phyloP scores from a whole-genome alignment of 257 asterid genomes.

The Penstemon barbatus region DNA sequence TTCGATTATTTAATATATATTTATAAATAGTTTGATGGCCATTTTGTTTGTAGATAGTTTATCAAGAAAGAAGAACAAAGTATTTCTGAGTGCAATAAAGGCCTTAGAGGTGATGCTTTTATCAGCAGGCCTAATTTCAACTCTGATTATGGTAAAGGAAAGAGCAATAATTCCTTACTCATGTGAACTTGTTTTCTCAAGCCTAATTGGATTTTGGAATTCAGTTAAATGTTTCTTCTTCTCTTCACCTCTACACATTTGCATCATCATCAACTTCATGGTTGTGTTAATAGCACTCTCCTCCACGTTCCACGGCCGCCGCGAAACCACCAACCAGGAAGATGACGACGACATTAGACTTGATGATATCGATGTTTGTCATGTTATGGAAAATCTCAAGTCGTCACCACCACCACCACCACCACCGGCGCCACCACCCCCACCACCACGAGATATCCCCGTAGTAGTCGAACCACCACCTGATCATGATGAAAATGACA shows the following conservation, averaged over 20 bases:
- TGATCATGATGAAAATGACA: slow-evolving; percentile 28
- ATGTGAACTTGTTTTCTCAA: slow-evolving; percentile 31
- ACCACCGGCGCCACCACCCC: slow-evolving; percentile 22
- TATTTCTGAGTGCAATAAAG: slow-evolving; percentile 30
- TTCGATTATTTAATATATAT: background rate
- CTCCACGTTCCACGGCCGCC: slow-evolving; percentile 34
- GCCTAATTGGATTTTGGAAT: slow-evolving; percentile 28
- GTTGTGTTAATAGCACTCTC: slow-evolving; percentile 43
- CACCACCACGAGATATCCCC: background rate
- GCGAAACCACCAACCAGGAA: slow-evolving; percentile 1
- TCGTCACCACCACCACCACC: slow-evolving; percentile 26
- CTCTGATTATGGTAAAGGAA: slow-evolving; percentile 34
- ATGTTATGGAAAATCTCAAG: slow-evolving; percentile 18
- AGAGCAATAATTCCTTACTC: slow-evolving; percentile 33
- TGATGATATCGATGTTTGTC: background rate
- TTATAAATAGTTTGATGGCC: slow-evolving; percentile 27
- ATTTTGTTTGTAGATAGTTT: slow-evolving; percentile 35
- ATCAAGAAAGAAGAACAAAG: slow-evolving; percentile 33
- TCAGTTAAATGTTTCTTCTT: slow-evolving; percentile 36
- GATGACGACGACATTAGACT: background rate
- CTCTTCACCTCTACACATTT: slow-evolving; percentile 43
- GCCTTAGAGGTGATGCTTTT: slow-evolving; percentile 51
- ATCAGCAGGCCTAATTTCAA: slow-evolving; percentile 44
- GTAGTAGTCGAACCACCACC: slow-evolving; percentile 6
- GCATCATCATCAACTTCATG: slow-evolving; percentile 40